Conservation (phyloP, 1,284 basidiomycete genomes). For the Quambalaria eucalypti region DNA sequence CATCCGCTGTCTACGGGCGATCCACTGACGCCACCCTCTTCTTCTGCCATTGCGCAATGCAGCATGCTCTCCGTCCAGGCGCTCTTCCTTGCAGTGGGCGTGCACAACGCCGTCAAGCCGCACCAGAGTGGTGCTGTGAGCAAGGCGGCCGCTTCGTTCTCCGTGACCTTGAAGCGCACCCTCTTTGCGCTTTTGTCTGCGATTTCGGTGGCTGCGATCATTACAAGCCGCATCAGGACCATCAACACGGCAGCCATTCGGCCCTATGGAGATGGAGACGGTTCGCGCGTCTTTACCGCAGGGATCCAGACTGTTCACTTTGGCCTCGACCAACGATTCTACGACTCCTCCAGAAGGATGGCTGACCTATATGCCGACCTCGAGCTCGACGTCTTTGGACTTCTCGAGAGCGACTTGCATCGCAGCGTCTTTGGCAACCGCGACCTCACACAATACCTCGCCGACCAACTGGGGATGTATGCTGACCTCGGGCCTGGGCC, state of each 20-base stretch:
- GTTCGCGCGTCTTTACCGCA: constrained; percentile 60
- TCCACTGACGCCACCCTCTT: neutral
- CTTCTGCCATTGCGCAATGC: constrained; percentile 12
- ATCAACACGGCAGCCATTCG: constrained; percentile 54
- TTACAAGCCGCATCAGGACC: constrained; percentile 50
- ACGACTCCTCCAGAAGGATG: constrained; percentile 55
- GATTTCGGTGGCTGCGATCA: constrained; percentile 13
- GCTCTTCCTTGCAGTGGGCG: constrained; percentile 7
- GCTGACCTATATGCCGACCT: constrained; percentile 57
- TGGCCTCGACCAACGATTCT: constrained; percentile 37
- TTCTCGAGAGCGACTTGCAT: constrained; percentile 77
- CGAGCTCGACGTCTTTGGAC: constrained; percentile 47
- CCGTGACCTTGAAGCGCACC: neutral
- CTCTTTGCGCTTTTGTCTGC: constrained; percentile 18
- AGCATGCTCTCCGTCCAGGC: constrained; percentile 40
- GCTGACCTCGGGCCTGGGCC: constrained; percentile 70
- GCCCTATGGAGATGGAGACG: constrained; percentile 60
- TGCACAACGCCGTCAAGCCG: neutral
- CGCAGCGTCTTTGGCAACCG: constrained; percentile 80
- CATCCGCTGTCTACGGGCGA: neutral
- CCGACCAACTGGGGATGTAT: constrained; percentile 63
- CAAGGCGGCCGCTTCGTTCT: neutral
- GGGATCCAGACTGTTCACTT: constrained; percentile 93
- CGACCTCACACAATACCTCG: constrained; percentile 51
- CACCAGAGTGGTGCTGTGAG: neutral